Evolutionary conservation across 129 eudicot genomes (phyloP).

Genomic region (Tagetes erecta): DNA sequence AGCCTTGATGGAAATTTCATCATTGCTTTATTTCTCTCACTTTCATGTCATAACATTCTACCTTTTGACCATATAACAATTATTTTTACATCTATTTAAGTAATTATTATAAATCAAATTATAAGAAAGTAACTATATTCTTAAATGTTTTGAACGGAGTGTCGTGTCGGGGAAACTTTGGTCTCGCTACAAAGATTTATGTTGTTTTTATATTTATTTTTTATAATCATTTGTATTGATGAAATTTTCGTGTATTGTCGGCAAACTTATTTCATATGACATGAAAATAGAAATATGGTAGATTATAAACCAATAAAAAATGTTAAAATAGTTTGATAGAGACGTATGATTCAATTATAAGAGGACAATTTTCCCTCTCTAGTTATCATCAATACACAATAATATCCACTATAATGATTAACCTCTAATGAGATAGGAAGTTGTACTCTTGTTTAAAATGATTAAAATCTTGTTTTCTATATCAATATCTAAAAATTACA

Average conservation of each 20-base stretch:
- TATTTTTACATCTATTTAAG: no score
- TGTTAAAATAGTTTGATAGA: conserved; percentile 5
- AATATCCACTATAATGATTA: conserved; percentile 19
- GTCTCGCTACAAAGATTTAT: no score
- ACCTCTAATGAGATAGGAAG: neutral
- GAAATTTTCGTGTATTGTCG: neutral
- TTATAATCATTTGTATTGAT: neutral
- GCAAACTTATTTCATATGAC: conserved; percentile 8
- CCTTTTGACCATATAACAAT: neutral
- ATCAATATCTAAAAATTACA: conserved; percentile 25
- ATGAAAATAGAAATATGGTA: neutral
- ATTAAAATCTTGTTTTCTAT: conserved; percentile 28
- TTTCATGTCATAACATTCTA: conserved; percentile 22
- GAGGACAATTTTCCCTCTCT: conserved; percentile 12
- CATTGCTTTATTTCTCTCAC: conserved; percentile 24
- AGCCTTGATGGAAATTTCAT: conserved; percentile 33
- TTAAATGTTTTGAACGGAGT: no score
- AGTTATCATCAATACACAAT: conserved; percentile 24
- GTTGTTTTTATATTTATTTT: no score
- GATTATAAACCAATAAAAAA: conserved; percentile 17
- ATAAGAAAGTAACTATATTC: neutral
- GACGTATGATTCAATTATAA: conserved; percentile 17
- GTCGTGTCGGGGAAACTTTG: no score
- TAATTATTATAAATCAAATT: neutral
- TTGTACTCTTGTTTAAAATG: conserved; percentile 19